These are phyloP conservation scores for Stagonosporopsis tanaceti DNA, from an alignment of 2,329 filamentous ascomycete species.

Conservation along the genomic window DNA sequence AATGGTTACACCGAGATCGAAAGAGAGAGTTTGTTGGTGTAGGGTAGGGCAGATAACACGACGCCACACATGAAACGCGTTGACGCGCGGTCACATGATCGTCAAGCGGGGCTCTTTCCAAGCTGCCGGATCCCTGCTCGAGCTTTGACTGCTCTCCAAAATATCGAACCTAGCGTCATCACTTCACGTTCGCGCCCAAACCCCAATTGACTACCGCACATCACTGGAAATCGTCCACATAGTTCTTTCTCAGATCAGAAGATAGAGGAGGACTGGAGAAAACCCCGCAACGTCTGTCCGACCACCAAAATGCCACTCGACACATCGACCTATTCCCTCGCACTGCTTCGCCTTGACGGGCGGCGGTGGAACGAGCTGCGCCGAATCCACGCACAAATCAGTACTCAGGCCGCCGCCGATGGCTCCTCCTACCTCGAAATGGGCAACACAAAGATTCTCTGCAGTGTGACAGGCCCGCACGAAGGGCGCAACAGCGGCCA, in stretches of 20 bases:
- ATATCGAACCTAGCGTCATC: constrained; percentile 20
- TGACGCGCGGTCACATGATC: constrained; percentile 29
- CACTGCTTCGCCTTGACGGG: constrained; percentile 72
- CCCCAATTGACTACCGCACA: background rate
- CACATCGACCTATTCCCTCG: constrained; percentile 88
- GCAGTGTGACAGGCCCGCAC: constrained; percentile 84
- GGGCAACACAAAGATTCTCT: constrained; percentile 97
- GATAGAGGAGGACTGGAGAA: background rate
- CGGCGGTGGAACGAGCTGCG: constrained; percentile 98
- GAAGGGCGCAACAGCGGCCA: constrained; percentile 67
- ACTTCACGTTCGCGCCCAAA: background rate
- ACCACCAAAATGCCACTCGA: constrained; percentile 82
- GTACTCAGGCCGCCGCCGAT: constrained; percentile 89
- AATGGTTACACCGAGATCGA: too few relatives aligned
- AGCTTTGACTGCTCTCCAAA: constrained; percentile 26
- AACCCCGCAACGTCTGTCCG: background rate
- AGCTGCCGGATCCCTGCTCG: constrained; percentile 17
- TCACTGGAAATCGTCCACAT: background rate
- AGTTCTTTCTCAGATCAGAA: background rate
- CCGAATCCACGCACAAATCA: constrained; percentile 85
- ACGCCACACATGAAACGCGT: constrained; percentile 31
- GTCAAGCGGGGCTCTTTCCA: constrained; percentile 25
- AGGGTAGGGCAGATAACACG: background rate
- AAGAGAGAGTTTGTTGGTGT: background rate
- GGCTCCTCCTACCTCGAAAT: constrained; percentile 94